These are phyloP conservation scores for Globisporangium okanoganense DNA, from an alignment of 352 stramenopile genomes.

Conservation along the genomic window DNA sequence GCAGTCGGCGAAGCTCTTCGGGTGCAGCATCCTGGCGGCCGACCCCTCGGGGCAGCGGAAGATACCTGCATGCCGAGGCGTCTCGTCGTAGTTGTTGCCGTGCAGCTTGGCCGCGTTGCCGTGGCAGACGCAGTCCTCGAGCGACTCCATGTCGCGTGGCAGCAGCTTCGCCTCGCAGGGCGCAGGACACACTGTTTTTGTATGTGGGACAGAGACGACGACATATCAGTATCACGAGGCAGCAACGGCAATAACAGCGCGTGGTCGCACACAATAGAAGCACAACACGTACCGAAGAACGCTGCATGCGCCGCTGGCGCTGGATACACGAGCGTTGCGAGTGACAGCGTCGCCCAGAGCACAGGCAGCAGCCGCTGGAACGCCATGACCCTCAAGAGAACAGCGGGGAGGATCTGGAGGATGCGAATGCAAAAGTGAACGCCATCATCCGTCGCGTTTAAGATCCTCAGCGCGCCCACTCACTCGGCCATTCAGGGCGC, in stretches of 20 bases:
- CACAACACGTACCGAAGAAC: conserved; percentile 32
- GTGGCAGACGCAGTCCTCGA: conserved; percentile 68
- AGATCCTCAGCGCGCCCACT: background rate
- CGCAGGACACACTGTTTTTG: conserved; percentile 42
- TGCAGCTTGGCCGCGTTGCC: conserved; percentile 9
- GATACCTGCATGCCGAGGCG: background rate
- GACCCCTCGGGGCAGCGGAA: conserved; percentile 39
- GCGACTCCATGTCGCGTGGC: conserved; percentile 77
- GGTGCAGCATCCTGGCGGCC: conserved; percentile 24
- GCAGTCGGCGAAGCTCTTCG: conserved; percentile 42
- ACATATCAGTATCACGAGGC: background rate
- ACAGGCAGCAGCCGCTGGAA: conserved; percentile 13
- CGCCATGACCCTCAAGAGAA: conserved; percentile 13
- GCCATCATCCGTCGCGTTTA: background rate
- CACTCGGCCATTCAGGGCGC: background rate
- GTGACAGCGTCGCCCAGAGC: conserved; percentile 13
- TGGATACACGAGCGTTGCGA: conserved; percentile 9
- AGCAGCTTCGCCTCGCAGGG: conserved; percentile 73
- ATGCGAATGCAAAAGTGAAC: conserved; percentile 22
- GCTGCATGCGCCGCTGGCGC: conserved; percentile 19
- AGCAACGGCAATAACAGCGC: background rate
- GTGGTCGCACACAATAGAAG: background rate
- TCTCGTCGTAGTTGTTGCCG: conserved; percentile 13
- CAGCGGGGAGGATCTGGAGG: background rate
- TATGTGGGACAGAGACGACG: background rate